Base-by-base conservation (phyloP, 495 filamentous ascomycete genomes). In the Aspergillus incahuasiensis region DNA sequence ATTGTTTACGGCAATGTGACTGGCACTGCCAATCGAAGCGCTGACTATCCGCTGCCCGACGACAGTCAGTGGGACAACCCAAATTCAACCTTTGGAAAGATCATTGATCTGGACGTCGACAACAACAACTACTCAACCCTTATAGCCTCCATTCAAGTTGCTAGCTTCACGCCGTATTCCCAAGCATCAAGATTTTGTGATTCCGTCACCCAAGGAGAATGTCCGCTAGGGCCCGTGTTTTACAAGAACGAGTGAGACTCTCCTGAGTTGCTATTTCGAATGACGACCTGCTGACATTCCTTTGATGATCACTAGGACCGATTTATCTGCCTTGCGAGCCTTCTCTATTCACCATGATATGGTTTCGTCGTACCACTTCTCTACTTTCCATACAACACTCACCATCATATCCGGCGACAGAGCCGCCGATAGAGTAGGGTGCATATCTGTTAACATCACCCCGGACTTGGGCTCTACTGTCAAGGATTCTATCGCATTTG, bases 1-100 rank as follows among this genome's bases (percentile, higher is more conserved):
- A 96, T 85, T 1, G 83, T 96, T 19, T 97, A 90, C 73, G 92
- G 92, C 20, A 96, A 97, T 69, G 90, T 97, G 19, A 86, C 85
- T 22, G 94, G 94, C 7, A 73, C 72, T 15, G 66, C 70, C 16
- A 72, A 73, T 51, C 41, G 58, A 28, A 63, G 75, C 19, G 48
- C 68, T 5, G 56, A 67, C 15, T 76, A 83, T 54, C 89, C 88
- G 40, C 52, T 74, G 5, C 65, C 71, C 40, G 66, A 80, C 43
- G 71, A 80, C 59, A 64, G 75, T 5, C 63, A 69, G 44, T 83
- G 86, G 75, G 62, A 44, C 1, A 76, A 90, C 63, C 60, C 74
- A 0, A 84, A 79, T 40, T 68, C 75, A 47, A 84, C 81, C 1
- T 74, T 83, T 56, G 91, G 92, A 47, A 95, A 96, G 71, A 95